A percentile compares a stretch with the other conserved stretches of the same genome.
phyloP scores from a whole-genome alignment of 2,329 filamentous ascomycete genomes.

The Dendryphion nanum region DNA sequence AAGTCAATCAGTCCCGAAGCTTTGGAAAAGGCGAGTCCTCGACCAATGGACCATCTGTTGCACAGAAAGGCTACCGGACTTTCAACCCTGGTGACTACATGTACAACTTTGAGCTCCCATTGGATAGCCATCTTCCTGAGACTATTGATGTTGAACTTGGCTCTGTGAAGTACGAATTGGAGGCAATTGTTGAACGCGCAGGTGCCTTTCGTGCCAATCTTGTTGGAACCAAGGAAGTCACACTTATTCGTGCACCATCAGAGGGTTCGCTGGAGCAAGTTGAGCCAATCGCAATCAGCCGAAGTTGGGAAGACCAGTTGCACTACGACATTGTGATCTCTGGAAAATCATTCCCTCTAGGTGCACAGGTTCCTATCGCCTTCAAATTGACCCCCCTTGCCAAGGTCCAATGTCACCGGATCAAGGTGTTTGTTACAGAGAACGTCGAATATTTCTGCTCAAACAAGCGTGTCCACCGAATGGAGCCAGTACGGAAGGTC shows the following conservation, averaged over 20 bases:
- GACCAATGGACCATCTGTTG: conserved; percentile 54
- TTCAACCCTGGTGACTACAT: conserved; percentile 75
- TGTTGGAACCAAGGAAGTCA: conserved; percentile 76
- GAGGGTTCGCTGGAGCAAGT: conserved; percentile 87
- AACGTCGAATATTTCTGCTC: conserved; percentile 88
- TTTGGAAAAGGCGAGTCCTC: conserved; percentile 76
- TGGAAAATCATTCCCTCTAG: conserved; percentile 89
- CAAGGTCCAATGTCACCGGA: conserved; percentile 88
- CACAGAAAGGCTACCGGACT: conserved; percentile 79
- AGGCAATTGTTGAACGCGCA: conserved; percentile 79
- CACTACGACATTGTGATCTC: conserved; percentile 97
- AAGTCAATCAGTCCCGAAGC: conserved; percentile 78
- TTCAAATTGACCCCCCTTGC: conserved; percentile 91
- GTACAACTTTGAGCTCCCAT: conserved; percentile 77
- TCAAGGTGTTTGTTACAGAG: conserved; percentile 89
- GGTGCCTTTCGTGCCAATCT: conserved; percentile 90
- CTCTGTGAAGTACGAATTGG: conserved; percentile 83
- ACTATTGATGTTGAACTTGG: conserved; percentile 85
- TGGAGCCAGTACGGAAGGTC: conserved; percentile 81
- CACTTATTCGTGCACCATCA: conserved; percentile 79
- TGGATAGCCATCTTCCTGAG: conserved; percentile 77
- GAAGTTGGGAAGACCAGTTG: conserved; percentile 92
- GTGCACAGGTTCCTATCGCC: conserved; percentile 83
- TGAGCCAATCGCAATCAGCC: conserved; percentile 89
- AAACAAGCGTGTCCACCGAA: conserved; percentile 78